Conservation (phyloP, 352 stramenopile species). For the Pythium dissimile region DNA sequence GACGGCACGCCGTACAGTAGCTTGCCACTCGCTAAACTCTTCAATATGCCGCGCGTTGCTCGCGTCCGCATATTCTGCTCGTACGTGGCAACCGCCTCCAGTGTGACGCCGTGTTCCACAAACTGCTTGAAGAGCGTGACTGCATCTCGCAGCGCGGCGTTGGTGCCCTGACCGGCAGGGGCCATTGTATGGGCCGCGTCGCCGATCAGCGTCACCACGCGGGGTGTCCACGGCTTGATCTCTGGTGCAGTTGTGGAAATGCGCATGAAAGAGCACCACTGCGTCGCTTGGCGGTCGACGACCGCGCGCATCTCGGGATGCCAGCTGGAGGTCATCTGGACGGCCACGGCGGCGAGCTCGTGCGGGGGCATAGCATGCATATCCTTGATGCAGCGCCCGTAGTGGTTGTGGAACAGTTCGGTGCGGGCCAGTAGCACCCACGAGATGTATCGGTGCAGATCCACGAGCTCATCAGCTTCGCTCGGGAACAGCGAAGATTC, state of each 20-base stretch:
- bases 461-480: conserved; percentile 18
- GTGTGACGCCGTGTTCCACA: conserved; percentile 33
- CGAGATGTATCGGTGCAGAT: conserved; percentile 54
- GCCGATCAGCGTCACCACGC: conserved; percentile 47
- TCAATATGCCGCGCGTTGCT: conserved; percentile 37
- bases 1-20: conserved; percentile 43
- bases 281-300: conserved; percentile 36
- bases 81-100: conserved; percentile 51
- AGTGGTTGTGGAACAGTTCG: conserved; percentile 34
- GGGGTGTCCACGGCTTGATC: conserved; percentile 45
- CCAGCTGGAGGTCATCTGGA: conserved; percentile 50
- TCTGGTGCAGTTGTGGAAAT: conserved; percentile 62
- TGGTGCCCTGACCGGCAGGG: conserved; percentile 54
- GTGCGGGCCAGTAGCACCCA: conserved; percentile 58
- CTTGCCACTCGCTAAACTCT: conserved; percentile 40
- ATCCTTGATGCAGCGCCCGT: conserved; percentile 30
- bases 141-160: conserved; percentile 56
- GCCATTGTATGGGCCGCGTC: conserved; percentile 67
- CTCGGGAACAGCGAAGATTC: conserved; percentile 1
- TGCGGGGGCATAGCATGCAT: conserved; percentile 42
- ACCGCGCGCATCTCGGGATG: conserved; percentile 40
- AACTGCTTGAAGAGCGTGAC: conserved; percentile 36
- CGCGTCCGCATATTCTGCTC: conserved; percentile 57
- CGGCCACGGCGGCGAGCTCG: conserved; percentile 47
- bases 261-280: conserved; percentile 58